Percentiles rank a stretch among this genome's conserved stretches.
Conservation (phyloP, 441 rosid species). For the Arabidopsis hybrid region DNA sequence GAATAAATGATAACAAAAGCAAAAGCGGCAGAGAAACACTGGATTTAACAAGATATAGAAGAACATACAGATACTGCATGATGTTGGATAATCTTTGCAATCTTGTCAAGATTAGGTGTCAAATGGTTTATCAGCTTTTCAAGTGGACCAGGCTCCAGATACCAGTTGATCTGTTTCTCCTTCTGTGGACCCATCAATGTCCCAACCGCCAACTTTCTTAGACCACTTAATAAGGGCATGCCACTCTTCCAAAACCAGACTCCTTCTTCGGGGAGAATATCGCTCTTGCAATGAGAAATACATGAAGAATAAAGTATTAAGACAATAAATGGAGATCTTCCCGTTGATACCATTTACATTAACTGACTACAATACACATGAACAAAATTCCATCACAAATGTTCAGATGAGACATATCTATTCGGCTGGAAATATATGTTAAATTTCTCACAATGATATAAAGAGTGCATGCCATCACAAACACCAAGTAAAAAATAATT, state of each 20-base stretch:
- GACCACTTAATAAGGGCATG: constrained; percentile 89
- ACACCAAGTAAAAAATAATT: constrained; percentile 33
- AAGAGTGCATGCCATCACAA: constrained; percentile 26
- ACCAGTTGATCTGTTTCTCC: constrained; percentile 91
- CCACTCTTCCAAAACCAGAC: constrained; percentile 95
- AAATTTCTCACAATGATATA: neutral
- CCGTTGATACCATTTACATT: constrained; percentile 16
- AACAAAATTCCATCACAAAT: constrained; percentile 11
- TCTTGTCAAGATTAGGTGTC: constrained; percentile 85
- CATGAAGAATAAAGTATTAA: constrained; percentile 26
- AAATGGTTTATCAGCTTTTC: constrained; percentile 84
- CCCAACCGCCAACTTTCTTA: constrained; percentile 85
- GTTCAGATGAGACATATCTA: constrained; percentile 12
- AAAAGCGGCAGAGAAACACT: constrained; percentile 29
- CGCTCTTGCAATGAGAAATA: constrained; percentile 70
- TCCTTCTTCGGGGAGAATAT: constrained; percentile 90
- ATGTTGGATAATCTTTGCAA: constrained; percentile 89
- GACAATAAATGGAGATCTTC: constrained; percentile 20
- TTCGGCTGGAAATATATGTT: constrained; percentile 29
- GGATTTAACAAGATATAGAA: constrained; percentile 38
- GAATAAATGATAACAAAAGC: constrained; percentile 35
- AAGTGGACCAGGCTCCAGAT: constrained; percentile 70
- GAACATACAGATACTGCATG: constrained; percentile 90
- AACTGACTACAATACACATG: constrained; percentile 25
- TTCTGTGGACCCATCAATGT: constrained; percentile 85